Base-by-base conservation (phyloP, 441 rosid species). In the Croton laevigatus region DNA sequence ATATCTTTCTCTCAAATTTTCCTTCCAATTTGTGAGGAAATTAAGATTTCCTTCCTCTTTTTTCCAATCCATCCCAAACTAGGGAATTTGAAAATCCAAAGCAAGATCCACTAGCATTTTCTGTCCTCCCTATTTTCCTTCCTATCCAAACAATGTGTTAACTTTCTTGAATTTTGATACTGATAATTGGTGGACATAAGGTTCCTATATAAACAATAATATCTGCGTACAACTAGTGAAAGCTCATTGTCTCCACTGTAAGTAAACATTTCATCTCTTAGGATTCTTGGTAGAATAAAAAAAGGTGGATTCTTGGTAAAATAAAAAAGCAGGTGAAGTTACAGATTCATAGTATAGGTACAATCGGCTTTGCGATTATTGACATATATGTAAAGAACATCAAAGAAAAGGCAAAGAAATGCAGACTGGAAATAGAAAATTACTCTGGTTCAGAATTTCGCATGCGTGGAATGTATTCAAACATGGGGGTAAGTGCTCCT, bases 391-490 rank as follows among this genome's bases (percentile, higher is more conserved):
- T 53, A 23, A 51, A 22, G 23, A 62, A 62, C 17, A 67, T 63
- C 19, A 37, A 53, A 23, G 54, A 70, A 20, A 46, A 19, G 46
- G 19, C 14, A 61, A 53, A 59, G 70, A 59, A 40, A 34, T 59
- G 45, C 48, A 23, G 66, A 22, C 58, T 34, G 52, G 67, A 73
- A 62, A 23, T n/a, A 68, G 71, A 82, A 81, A 72, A 90, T 82
- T 94, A 94, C 99, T 78, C 97, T 64, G 86, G 71, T 78, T 92
- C 85, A 13, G 97, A 87, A 46, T 84, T 90, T 73, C 87, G 83
- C 97, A 92, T 90, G 34, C 99, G 91, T 0, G 91, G 88, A 84
- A 94, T 87, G 74, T 94, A 94, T 79, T 92, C 97, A 65, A 77
- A 90, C 62, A 87, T 79, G 64, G 89, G 63, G 73, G 98, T 88